Base-by-base conservation (phyloP, 179 eudicot species). In the Spergularia azorica region DNA sequence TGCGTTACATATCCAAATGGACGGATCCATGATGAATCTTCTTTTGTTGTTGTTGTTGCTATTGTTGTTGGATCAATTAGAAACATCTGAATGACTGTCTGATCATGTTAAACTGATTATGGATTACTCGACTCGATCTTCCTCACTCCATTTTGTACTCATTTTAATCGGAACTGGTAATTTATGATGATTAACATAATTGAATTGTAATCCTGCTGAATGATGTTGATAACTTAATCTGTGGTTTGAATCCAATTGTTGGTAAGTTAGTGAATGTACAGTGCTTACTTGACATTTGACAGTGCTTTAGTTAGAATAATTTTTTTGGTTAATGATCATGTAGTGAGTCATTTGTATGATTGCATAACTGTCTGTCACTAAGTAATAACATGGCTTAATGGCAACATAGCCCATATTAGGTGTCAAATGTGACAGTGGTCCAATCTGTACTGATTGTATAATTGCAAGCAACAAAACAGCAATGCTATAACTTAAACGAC, bases 381-480 rank as follows among this genome's bases (percentile, higher is more conserved):
- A 9, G 21, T n/a, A 10, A 18, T 55, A 46, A 15, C 59, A 80
- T 72, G 73, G 46, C 43, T 61, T 36, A 54, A 57, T 32, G 20
- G 43, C 18, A 51, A 66, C 20, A 36, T 2, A 1, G 38, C 38
- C 38, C 32, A 46, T 18, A 76, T 67, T 76, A 18, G 50, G 70
- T 57, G 58, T 13, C 70, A 38, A 62, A 71, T 77, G 46, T 52
- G 16, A 50, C 12, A 36, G 70, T 70, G 81, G 76, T 78, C 76
- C 76, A 78, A 55, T 36, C 55, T 39, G 70, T 73, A 63, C 50
- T 14, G 39, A 64, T 38, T 68, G 79, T n/a, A 52, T 67, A 9
- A 60, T 39, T 75, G n/a, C 14, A 52, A 51, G 70, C 38, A 74
- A 32, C 10, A 63, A 38, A 54, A 64, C 51, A 71, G 0, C 51